Evolutionary conservation across 305 asterid species (phyloP).

Genomic region (Fraxinus xanthoxyloides): DNA sequence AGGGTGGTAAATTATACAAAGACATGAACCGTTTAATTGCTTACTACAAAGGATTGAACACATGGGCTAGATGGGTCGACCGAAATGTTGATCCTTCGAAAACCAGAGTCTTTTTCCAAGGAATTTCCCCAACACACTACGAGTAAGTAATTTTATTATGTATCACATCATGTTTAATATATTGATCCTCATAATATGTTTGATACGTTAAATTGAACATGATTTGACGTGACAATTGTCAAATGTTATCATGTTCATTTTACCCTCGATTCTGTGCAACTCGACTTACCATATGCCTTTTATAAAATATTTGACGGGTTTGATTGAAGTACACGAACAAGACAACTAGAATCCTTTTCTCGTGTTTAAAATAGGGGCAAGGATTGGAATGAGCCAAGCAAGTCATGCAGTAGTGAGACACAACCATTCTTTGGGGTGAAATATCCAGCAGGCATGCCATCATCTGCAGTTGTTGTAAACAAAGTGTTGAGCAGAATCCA

Average conservation of each 20-base stretch:
- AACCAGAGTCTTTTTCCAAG: constrained; percentile 82
- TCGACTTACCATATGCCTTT: not conserved
- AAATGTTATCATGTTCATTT: not conserved
- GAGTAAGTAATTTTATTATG: constrained; percentile 38
- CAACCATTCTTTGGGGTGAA: constrained; percentile 54
- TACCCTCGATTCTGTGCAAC: not conserved
- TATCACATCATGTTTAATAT: not conserved
- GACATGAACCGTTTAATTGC: constrained; percentile 88
- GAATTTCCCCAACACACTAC: constrained; percentile 83
- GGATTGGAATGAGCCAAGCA: constrained; percentile 67
- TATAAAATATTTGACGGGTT: not conserved
- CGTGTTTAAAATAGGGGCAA: constrained; percentile 44
- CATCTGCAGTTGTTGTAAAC: constrained; percentile 51
- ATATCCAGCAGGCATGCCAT: constrained; percentile 63
- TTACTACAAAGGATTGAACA: constrained; percentile 80
- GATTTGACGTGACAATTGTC: not conserved
- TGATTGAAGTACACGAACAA: not conserved
- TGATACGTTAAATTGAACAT: not conserved
- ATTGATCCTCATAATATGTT: not conserved
- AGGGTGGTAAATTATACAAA: constrained; percentile 54
- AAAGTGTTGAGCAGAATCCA: constrained; percentile 67
- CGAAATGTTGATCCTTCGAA: constrained; percentile 59
- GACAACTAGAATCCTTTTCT: not conserved
- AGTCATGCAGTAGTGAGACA: constrained; percentile 57
- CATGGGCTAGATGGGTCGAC: constrained; percentile 90